These are phyloP conservation scores for Parastagonospora nodorum DNA, from an alignment of 2,329 filamentous ascomycete genomes.

Conservation along the genomic window DNA sequence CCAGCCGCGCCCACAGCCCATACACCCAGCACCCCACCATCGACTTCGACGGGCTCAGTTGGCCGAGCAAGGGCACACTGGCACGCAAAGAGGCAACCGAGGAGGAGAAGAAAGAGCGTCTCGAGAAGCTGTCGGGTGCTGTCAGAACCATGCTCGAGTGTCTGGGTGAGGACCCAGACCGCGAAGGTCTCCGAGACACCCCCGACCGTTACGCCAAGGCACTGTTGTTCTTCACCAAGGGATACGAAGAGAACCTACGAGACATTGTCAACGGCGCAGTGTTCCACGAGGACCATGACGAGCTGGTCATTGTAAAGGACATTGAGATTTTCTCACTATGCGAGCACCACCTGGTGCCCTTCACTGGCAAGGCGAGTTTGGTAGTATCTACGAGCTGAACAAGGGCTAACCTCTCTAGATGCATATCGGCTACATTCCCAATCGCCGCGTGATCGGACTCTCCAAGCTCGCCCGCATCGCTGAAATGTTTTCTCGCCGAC, in stretches of 20 bases:
- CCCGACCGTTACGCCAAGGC: conserved; percentile 93
- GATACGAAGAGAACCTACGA: conserved; percentile 91
- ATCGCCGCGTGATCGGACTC: conserved; percentile 87
- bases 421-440: conserved; percentile 98
- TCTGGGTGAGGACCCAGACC: conserved; percentile 68
- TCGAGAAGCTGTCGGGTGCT: conserved; percentile 66
- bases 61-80: conserved; percentile 66
- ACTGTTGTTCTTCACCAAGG: conserved; percentile 93
- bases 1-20: conserved; percentile 57
- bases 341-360: conserved; percentile 97
- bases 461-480: conserved; percentile 95
- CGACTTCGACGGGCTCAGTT: conserved; percentile 62
- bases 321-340: conserved; percentile 95
- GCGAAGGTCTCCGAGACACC: conserved; percentile 67
- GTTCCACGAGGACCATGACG: conserved; percentile 95
- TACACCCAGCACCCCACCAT: conserved; percentile 57
- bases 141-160: conserved; percentile 69
- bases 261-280: conserved; percentile 93
- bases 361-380: conserved; percentile 79
- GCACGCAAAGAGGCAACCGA: conserved; percentile 63
- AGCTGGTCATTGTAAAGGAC: conserved; percentile 97
- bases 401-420: conserved; percentile 63
- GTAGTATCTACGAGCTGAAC: background rate
- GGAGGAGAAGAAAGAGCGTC: conserved; percentile 61
- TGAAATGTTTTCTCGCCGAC: conserved; percentile 90